Conservation (phyloP, 2,329 filamentous ascomycete genomes). For the Macrophomina pseudophaseolina region DNA sequence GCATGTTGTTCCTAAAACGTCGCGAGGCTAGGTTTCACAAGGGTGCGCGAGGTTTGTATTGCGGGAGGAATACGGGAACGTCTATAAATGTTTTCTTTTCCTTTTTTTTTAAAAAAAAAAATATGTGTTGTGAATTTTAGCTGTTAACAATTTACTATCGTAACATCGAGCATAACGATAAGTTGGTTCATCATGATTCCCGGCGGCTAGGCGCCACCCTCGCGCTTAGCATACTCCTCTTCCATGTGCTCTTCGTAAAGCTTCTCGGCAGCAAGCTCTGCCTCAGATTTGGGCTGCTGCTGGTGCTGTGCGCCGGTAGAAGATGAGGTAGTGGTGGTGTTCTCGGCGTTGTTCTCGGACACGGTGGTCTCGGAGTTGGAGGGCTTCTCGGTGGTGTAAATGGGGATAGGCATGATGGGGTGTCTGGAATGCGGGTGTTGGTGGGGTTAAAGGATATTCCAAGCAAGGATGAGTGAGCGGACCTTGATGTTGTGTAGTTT, state of each 20-base stretch:
- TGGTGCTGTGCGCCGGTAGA: not conserved
- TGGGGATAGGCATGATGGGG: slow-evolving; percentile 27
- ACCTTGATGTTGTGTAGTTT: not conserved
- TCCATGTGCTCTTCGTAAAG: slow-evolving; percentile 33
- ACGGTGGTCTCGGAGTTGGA: slow-evolving; percentile 29
- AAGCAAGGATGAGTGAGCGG: not conserved
- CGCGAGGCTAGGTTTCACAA: no score
- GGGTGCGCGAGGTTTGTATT: no score
- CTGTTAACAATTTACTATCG: no score
- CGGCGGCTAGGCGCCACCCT: slow-evolving; percentile 29
- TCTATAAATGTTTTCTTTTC: no score
- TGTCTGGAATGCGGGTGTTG: not conserved
- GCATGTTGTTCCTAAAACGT: no score
- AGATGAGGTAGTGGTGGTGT: not conserved
- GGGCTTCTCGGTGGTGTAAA: slow-evolving; percentile 27
- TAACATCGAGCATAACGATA: not conserved
- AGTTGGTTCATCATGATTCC: not conserved
- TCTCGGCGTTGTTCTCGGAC: not conserved
- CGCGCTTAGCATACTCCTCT: slow-evolving; percentile 33
- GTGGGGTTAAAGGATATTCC: not conserved
- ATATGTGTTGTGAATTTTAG: no score
- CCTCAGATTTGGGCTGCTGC: slow-evolving; percentile 29
- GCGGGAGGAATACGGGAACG: no score
- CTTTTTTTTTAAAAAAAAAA: no score
- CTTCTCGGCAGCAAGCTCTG: slow-evolving; percentile 32